These are phyloP conservation scores for Zostera marina DNA, from an alignment of 116 monocot species.

Conservation along the genomic window DNA sequence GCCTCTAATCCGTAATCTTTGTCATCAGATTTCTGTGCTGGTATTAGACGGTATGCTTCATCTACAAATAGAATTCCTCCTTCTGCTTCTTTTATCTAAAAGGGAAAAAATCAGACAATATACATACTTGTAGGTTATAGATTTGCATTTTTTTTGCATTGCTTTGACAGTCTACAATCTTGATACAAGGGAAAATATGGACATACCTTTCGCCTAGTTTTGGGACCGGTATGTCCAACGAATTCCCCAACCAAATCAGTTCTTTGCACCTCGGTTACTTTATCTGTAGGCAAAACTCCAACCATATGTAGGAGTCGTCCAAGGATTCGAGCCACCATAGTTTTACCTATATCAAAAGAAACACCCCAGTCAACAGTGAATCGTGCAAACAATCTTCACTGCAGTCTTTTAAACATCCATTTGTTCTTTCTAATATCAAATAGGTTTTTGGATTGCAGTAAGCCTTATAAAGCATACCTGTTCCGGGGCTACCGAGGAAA, in stretches of 20 bases:
- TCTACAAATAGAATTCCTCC: slow-evolving; percentile 91
- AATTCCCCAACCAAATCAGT: slow-evolving; percentile 97
- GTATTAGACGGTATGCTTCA: slow-evolving; percentile 90
- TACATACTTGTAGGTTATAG: no score
- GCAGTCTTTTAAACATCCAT: no score
- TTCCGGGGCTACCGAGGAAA: slow-evolving; percentile 92
- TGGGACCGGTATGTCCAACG: slow-evolving; percentile 96
- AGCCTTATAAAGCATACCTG: slow-evolving; percentile 18
- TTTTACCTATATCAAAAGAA: slow-evolving; percentile 42
- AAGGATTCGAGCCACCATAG: slow-evolving; percentile 82
- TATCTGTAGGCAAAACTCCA: slow-evolving; percentile 72
- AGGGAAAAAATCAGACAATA: background rate
- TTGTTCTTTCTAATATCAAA: no score
- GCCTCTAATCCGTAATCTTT: slow-evolving; percentile 92
- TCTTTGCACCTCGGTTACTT: slow-evolving; percentile 88
- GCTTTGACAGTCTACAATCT: no score
- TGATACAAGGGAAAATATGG: no score
- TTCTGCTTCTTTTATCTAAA: slow-evolving; percentile 80
- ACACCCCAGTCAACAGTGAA: no score
- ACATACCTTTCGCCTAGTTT: slow-evolving; percentile 77
- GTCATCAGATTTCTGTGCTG: slow-evolving; percentile 81
- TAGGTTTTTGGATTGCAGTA: no score
- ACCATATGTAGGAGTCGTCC: slow-evolving; percentile 81
- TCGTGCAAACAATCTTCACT: no score
- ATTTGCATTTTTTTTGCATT: no score